Base-by-base conservation (phyloP, 106 monocot genomes). In the Hemerocallis citrina region DNA sequence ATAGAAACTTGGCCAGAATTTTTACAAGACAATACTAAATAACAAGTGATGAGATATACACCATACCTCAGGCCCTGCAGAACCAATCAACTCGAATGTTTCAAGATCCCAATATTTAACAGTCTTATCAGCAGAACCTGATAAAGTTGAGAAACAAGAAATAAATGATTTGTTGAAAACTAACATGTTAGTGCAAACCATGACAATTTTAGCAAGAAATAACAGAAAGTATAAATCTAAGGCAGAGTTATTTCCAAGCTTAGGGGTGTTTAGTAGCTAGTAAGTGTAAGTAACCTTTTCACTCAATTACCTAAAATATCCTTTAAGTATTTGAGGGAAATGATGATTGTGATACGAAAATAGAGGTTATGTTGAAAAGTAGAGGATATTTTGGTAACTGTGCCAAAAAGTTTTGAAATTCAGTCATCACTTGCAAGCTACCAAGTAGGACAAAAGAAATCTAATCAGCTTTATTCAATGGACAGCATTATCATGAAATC, bases 101-200 rank as follows among this genome's bases (percentile, higher is more conserved):
- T 98, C 96, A 25, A 98, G 79, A 50, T 98, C 96, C 96, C 96
- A 98, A 58, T 88, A 98, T 74, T 98, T 98, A 42, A 98, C 79
- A 47, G 96, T 98, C 56, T 66, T 81, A 70, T 98, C 96, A 67
- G 91, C 76, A 62, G 96, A 91, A 41, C 96, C 96, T 98, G 84
- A 57, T 25, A 6, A 62, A 12, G 5, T 15, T 7, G 25, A 16
- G 22, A 64, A 54, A 27, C n/a, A 28, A 8, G 32, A 19, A 24
- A 34, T 44, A 20, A 69, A 31, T 16, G 13, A 64, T 19, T 31
- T 37, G 28, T 14, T 13, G 15, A 48, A 17, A 56, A 13, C n/a
- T 24, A 58, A 29, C 27, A 60, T 21, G 17, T 7, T 4, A 58
- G 57, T 15, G 20, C 31, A 43, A 37, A 59, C n/a, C 15, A 38